These are phyloP conservation scores for Blastobotrys serpentis DNA, from an alignment of 1,139 yeast species.

Conservation along the genomic window DNA sequence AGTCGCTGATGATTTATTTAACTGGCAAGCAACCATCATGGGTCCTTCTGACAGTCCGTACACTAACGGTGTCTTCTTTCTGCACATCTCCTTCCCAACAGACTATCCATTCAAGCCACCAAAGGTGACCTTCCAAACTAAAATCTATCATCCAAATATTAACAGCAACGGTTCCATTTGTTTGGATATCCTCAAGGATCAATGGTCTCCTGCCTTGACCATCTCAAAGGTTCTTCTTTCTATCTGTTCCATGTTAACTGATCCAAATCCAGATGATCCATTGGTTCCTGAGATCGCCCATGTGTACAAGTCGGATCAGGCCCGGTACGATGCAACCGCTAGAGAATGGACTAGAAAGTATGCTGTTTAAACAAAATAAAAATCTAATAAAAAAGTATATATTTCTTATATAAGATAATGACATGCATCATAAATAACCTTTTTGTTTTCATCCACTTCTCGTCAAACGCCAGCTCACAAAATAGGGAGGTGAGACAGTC, in stretches of 20 bases:
- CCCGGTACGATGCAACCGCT: slow-evolving; percentile 95
- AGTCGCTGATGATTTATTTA: slow-evolving; percentile 91
- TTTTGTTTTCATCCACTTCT: neutral
- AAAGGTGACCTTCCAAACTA: slow-evolving; percentile 84
- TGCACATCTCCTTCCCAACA: slow-evolving; percentile 90
- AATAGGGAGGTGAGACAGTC: too few relatives aligned
- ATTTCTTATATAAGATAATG: slow-evolving; percentile 1
- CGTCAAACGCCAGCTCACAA: neutral
- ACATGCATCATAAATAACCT: neutral
- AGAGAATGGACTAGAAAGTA: slow-evolving; percentile 98
- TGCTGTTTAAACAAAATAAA: slow-evolving; percentile 62
- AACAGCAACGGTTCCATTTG: slow-evolving; percentile 86
- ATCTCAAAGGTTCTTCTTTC: slow-evolving; percentile 86
- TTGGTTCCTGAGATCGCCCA: slow-evolving; percentile 98
- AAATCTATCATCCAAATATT: slow-evolving; percentile 88
- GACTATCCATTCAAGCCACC: slow-evolving; percentile 96
- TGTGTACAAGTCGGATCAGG: slow-evolving; percentile 89
- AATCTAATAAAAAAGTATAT: too few relatives aligned
- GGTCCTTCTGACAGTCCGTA: slow-evolving; percentile 94
- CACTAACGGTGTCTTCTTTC: slow-evolving; percentile 89
- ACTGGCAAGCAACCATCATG: slow-evolving; percentile 97
- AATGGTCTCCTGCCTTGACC: slow-evolving; percentile 90
- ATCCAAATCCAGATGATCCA: slow-evolving; percentile 99
- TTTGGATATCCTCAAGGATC: slow-evolving; percentile 80
- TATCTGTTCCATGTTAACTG: slow-evolving; percentile 87